phyloP scores from a whole-genome alignment of 192 early-diverging fungal species.

The Coemansia sp. region DNA sequence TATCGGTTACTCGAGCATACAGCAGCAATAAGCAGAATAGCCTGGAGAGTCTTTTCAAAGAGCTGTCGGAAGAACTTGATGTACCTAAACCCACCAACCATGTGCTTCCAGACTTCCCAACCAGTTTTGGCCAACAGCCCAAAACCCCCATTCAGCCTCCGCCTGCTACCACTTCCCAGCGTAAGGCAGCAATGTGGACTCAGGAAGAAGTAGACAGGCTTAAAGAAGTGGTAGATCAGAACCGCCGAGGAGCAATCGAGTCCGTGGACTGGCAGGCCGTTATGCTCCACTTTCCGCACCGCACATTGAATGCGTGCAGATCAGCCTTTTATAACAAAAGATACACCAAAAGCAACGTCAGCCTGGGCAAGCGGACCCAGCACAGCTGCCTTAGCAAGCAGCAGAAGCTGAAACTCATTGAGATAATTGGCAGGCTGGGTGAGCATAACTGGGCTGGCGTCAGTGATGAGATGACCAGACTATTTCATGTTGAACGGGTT shows the following conservation, averaged over 20 bases:
- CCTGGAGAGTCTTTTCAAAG: too few relatives aligned
- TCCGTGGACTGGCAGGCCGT: slow-evolving; percentile 5
- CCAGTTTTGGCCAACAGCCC: too few relatives aligned
- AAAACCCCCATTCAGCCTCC: too few relatives aligned
- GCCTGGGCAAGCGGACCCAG: too few relatives aligned
- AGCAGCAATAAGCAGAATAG: too few relatives aligned
- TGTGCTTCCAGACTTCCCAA: too few relatives aligned
- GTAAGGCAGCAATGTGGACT: not conserved
- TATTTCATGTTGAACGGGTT: slow-evolving; percentile 4
- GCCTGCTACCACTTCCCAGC: not conserved
- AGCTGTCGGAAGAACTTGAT: too few relatives aligned
- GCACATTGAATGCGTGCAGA: slow-evolving; percentile 2
- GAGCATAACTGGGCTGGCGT: slow-evolving; percentile 28
- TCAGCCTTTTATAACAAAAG: not conserved
- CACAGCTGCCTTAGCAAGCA: not conserved
- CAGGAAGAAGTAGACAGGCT: not conserved
- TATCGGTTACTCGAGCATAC: too few relatives aligned
- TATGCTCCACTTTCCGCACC: slow-evolving; percentile 6
- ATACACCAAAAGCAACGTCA: not conserved
- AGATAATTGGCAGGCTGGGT: slow-evolving; percentile 16
- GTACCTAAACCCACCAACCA: too few relatives aligned
- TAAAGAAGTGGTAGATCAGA: not conserved
- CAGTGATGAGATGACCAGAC: slow-evolving; percentile 13
- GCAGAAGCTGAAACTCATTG: slow-evolving; percentile 5
- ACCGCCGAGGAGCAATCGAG: slow-evolving; percentile 1